Base-by-base conservation (phyloP, 2,329 filamentous ascomycete species). In the Penicillium sp. region DNA sequence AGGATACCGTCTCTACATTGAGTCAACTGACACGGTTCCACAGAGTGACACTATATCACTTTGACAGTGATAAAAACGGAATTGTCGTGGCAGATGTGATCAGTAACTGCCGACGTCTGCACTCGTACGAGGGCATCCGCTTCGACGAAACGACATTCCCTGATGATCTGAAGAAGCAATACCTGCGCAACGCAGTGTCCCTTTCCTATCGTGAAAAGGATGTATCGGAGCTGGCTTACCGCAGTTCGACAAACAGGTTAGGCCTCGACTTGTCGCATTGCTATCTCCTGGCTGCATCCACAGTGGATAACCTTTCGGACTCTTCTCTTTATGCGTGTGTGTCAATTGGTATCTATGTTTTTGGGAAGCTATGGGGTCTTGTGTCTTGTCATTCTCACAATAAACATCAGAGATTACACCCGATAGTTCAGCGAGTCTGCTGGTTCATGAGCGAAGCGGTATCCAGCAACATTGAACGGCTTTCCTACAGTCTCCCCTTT, bases 1-100 rank as follows among this genome's bases (percentile, higher is more conserved):
- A 89, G 52, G 77, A 89, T 10, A 61, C 90, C 6, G 82, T 90
- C 0, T 84, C 84, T 1, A 84, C 90, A 8, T 75, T 93, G 30
- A 90, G 89, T 55, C 85, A 92, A 54, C 58, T 94, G 33, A 89
- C 85, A 0, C 84, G 85, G 0, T 93, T 93, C 48, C 85, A 93
- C 56, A 82, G 87, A 15, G 85, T 92, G 39, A 93, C 93, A 82
- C 75, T 94, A 2, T 94, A 93, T 51, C 86, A 93, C 61, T 93
- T 94, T 48, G 86, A 94, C 58, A 69, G 79, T 2, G 62, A 72
- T 1, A 89, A 82, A 69, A 93, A 92, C 51, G 87, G 86, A n/a
- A 80, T 84, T 38, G 86, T 93, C 1, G 84, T 93, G 6, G 87
- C 85, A 1, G 88, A 94, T 60, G 69, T 90, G 4, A 81, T 92